Percentiles rank a stretch among this genome's conserved stretches.
Conservation (phyloP, 495 filamentous ascomycete species). For the Platismatia glauca region DNA sequence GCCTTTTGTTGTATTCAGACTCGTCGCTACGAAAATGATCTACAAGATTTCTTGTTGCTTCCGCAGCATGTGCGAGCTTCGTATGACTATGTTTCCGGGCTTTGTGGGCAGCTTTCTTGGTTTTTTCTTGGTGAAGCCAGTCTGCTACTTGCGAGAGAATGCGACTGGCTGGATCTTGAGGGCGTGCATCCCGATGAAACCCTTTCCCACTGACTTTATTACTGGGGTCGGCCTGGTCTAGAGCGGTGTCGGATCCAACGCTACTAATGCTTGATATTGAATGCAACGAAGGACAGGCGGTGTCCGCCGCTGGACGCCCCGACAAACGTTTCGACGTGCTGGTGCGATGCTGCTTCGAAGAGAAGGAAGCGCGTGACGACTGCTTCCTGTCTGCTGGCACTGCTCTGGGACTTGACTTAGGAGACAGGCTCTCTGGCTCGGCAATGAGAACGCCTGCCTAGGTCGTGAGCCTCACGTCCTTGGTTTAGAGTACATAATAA, state of each 20-base stretch:
- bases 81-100: constrained; percentile 26
- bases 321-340: constrained; percentile 19
- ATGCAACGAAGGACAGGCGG: constrained; percentile 10
- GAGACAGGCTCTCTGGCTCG: constrained; percentile 27
- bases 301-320: constrained; percentile 7
- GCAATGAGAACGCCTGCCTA: constrained; percentile 29
- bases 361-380: constrained; percentile 18
- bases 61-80: constrained; percentile 24
- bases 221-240: constrained; percentile 25
- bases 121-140: constrained; percentile 73
- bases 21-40: constrained; percentile 27
- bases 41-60: constrained; percentile 24
- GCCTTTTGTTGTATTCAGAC: constrained; percentile 17
- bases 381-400: constrained; percentile 13
- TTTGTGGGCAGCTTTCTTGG: constrained; percentile 48
- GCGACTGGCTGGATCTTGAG: constrained; percentile 37
- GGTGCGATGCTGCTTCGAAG: constrained; percentile 19
- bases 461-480: not conserved
- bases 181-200: constrained; percentile 21
- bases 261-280: constrained; percentile 16
- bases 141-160: constrained; percentile 64
- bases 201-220: constrained; percentile 14
- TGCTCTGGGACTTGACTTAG: constrained; percentile 12
- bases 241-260: constrained; percentile 18
- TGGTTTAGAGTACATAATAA: not conserved